Evolutionary conservation across 2,329 filamentous ascomycete genomes (phyloP).

Genomic region (Aspergillus ustus): DNA sequence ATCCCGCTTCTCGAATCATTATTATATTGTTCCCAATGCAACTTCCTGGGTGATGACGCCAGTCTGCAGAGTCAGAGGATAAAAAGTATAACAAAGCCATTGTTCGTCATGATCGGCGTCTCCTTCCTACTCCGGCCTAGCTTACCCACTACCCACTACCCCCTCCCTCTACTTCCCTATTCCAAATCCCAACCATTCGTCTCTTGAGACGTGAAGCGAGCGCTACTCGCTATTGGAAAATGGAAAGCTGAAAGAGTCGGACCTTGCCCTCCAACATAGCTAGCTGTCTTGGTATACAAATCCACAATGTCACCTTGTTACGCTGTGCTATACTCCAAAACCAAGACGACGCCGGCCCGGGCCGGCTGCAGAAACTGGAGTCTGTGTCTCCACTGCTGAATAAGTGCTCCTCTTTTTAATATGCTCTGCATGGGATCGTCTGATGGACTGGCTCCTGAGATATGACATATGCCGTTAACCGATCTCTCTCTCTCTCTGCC

Average conservation of each 20-base stretch:
- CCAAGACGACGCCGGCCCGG: slow-evolving; percentile 3
- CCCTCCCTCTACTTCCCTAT: not conserved
- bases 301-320: not conserved
- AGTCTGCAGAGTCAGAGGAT: not conserved
- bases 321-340: not conserved
- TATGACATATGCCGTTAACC: not conserved
- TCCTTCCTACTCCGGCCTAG: not conserved
- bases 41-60: not conserved
- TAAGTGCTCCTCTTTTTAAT: not conserved
- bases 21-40: not conserved
- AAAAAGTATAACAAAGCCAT: too few relatives aligned
- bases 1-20: not conserved
- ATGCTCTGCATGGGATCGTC: not conserved
- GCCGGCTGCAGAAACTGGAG: not conserved
- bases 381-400: not conserved
- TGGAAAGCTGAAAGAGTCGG: not conserved
- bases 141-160: not conserved
- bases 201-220: not conserved
- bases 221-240: not conserved
- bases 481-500: not conserved
- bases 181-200: not conserved
- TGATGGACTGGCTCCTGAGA: not conserved
- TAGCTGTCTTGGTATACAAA: not conserved
- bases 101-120: not conserved
- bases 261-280: too few relatives aligned